Evolutionary conservation across 768 basidiomycete species (phyloP).

Genomic region (Kwoniella shandongensis): DNA sequence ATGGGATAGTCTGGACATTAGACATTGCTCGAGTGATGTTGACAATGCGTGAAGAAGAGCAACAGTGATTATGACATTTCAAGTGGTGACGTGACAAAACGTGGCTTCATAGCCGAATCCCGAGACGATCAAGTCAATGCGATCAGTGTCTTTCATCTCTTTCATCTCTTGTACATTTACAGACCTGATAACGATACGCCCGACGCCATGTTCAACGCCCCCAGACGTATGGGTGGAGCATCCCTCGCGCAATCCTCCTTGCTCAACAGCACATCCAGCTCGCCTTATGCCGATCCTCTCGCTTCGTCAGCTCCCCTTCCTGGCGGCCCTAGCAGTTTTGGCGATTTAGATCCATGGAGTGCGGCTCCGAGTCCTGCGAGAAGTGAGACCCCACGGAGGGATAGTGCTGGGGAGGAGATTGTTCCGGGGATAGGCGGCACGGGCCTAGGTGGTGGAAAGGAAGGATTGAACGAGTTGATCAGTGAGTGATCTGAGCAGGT

Average conservation of each 20-base stretch:
- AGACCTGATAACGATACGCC: no score
- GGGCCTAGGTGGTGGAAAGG: slow-evolving; percentile 4
- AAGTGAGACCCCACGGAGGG: slow-evolving; percentile 34
- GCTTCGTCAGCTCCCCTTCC: slow-evolving; percentile 36
- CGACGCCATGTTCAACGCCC: slow-evolving; percentile 45
- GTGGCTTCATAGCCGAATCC: neutral
- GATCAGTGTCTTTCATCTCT: neutral
- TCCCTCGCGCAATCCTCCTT: slow-evolving; percentile 34
- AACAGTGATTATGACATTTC: neutral
- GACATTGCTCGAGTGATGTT: neutral
- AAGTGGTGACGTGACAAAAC: slow-evolving; percentile 2
- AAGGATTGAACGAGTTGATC: slow-evolving; percentile 23
- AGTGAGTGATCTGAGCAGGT: slow-evolving; percentile 23
- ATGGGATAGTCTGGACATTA: no score
- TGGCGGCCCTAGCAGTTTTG: slow-evolving; percentile 22
- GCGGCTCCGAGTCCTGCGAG: slow-evolving; percentile 47
- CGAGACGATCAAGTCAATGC: neutral
- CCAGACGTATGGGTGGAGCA: slow-evolving; percentile 25
- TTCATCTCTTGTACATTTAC: neutral
- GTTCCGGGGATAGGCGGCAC: slow-evolving; percentile 12
- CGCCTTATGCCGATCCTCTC: slow-evolving; percentile 36
- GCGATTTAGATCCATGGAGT: slow-evolving; percentile 54
- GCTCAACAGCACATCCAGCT: slow-evolving; percentile 19
- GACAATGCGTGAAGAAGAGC: neutral
- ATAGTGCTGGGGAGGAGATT: slow-evolving; percentile 10